A percentile compares a stretch with the other conserved stretches of the same genome.
phyloP scores from a whole-genome alignment of 306 rosid genomes.

The Rosa persica region DNA sequence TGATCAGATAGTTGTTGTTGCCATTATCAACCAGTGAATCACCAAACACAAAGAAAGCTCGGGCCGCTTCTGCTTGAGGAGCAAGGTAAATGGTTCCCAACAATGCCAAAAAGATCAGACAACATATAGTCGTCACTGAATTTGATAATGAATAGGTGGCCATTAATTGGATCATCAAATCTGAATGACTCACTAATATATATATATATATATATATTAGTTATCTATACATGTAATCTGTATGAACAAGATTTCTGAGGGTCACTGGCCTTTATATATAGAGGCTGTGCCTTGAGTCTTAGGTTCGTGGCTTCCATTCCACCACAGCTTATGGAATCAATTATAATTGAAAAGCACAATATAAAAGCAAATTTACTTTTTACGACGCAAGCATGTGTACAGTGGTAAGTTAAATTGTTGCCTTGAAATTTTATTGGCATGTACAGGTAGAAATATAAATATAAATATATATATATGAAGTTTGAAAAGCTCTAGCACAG shows the following conservation, averaged over 20 bases:
- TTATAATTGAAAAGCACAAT: background rate
- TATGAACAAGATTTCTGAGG: background rate
- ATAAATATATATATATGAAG: background rate
- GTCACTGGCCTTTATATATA: background rate
- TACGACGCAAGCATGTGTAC: too few relatives aligned
- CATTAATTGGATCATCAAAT: background rate
- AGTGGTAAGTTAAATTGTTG: background rate
- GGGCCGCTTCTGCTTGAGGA: constrained; percentile 29
- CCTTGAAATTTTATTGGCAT: background rate
- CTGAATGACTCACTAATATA: background rate
- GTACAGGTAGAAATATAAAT: too few relatives aligned
- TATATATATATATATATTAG: background rate
- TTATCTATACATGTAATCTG: background rate
- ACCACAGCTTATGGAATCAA: background rate
- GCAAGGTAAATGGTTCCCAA: constrained; percentile 21
- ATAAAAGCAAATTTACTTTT: background rate
- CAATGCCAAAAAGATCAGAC: constrained; percentile 1
- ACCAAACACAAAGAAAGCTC: constrained; percentile 67
- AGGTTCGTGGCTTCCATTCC: background rate
- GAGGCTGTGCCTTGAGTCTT: background rate
- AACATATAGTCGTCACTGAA: background rate
- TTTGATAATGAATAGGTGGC: background rate
- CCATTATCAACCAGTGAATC: constrained; percentile 71
- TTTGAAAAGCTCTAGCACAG: background rate
- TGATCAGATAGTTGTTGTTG: constrained; percentile 57